A percentile compares a stretch with the other conserved stretches of the same genome.
These are phyloP conservation scores for Rhypophila decipiens DNA, from an alignment of 495 filamentous ascomycete genomes.

Conservation along the genomic window DNA sequence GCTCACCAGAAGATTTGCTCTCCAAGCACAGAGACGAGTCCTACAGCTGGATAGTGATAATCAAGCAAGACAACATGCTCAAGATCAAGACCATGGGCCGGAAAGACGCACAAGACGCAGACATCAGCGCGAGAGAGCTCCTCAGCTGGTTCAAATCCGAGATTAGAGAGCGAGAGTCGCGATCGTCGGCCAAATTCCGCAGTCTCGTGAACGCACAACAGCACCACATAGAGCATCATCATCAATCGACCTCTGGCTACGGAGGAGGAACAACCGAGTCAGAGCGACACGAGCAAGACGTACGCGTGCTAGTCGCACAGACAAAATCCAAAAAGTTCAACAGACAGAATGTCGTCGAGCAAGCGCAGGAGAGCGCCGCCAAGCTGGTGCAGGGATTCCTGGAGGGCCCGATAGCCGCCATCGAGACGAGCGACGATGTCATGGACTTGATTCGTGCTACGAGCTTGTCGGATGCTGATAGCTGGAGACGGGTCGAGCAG, in stretches of 20 bases:
- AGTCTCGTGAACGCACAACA: constrained; percentile 1
- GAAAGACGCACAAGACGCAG: constrained; percentile 67
- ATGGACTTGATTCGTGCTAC: constrained; percentile 73
- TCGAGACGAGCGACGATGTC: constrained; percentile 84
- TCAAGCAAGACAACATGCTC: constrained; percentile 70
- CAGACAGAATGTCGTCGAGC: constrained; percentile 75
- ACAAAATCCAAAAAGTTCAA: constrained; percentile 88
- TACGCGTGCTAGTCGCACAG: constrained; percentile 72
- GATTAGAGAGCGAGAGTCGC: constrained; percentile 58
- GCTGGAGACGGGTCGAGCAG: constrained; percentile 80
- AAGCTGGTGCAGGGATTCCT: constrained; percentile 59
- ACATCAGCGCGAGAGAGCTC: constrained; percentile 68
- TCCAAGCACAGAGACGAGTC: constrained; percentile 65
- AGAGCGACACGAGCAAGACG: constrained; percentile 61
- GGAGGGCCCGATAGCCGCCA: constrained; percentile 73
- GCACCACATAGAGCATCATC: too few species aligned
- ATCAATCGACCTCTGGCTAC: constrained; percentile 12
- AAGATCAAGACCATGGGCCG: constrained; percentile 70
- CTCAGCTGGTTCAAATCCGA: constrained; percentile 76
- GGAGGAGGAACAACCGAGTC: constrained; percentile 34
- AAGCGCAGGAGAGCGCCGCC: constrained; percentile 59
- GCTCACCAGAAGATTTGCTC: constrained; percentile 69
- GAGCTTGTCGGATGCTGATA: constrained; percentile 71
- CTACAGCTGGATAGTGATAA: constrained; percentile 79
- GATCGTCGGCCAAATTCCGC: constrained; percentile 25